Conservation (phyloP, 257 asterid species). For the Jacaranda copaia region DNA sequence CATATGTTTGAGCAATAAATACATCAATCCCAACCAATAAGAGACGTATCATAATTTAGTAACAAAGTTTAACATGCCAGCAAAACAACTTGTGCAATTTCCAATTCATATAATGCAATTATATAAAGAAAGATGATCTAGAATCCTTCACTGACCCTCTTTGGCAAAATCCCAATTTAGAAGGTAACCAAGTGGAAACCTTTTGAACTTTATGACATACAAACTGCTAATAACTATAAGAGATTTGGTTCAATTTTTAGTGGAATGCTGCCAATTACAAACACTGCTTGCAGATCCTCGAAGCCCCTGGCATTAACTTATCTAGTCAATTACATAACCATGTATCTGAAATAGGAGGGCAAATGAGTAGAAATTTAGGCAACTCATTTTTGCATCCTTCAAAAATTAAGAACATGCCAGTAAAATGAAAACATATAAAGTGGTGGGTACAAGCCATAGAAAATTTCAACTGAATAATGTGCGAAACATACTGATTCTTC, state of each 20-base stretch:
- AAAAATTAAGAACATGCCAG: background rate
- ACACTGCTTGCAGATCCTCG: constrained; percentile 14
- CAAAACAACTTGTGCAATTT: constrained; percentile 11
- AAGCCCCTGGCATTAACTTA: constrained; percentile 1
- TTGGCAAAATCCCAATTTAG: constrained; percentile 21
- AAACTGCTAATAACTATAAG: background rate
- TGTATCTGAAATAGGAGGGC: constrained; percentile 4
- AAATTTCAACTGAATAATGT: constrained; percentile 16
- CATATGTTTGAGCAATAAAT: constrained; percentile 28
- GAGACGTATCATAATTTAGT: constrained; percentile 21
- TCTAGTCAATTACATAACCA: constrained; percentile 8
- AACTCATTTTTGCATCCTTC: constrained; percentile 8
- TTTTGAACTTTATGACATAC: background rate
- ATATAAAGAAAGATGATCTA: constrained; percentile 11
- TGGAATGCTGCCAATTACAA: background rate
- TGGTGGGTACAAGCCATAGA: background rate
- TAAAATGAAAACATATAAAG: constrained; percentile 10
- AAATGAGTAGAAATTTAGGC: background rate
- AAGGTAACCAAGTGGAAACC: constrained; percentile 21
- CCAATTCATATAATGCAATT: constrained; percentile 22
- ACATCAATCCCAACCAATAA: constrained; percentile 25
- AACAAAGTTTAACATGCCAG: constrained; percentile 21
- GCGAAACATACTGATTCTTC: constrained; percentile 9
- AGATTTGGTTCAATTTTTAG: constrained; percentile 7
- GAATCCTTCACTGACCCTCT: background rate